Evolutionary conservation across 2,329 filamentous ascomycete genomes (phyloP).

Genomic region (Fusarium piperis): DNA sequence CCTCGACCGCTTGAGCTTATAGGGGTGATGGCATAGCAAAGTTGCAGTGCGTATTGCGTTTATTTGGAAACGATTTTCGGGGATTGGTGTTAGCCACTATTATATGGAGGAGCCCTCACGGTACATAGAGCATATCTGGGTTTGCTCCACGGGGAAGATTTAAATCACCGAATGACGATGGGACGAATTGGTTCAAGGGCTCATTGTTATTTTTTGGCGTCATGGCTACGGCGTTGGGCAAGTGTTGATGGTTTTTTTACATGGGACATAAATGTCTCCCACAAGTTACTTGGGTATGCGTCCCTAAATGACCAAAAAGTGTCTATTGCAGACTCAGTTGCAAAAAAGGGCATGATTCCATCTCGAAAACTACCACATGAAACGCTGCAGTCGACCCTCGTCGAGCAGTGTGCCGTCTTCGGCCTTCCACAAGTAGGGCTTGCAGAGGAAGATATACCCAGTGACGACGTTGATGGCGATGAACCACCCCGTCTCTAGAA

Average conservation of each 20-base stretch:
- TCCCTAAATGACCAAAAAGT: constrained; percentile 27
- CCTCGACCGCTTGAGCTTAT: constrained; percentile 79
- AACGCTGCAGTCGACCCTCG: constrained; percentile 72
- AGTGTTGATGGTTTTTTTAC: constrained; percentile 18
- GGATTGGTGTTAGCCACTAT: constrained; percentile 7
- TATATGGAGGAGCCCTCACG: constrained; percentile 12
- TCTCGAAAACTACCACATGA: constrained; percentile 74
- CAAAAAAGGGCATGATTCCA: neutral
- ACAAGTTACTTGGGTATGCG: constrained; percentile 15
- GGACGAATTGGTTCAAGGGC: constrained; percentile 10
- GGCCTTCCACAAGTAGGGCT: constrained; percentile 73
- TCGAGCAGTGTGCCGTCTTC: constrained; percentile 63
- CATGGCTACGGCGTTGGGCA: constrained; percentile 27
- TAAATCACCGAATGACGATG: constrained; percentile 20
- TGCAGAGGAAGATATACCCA: constrained; percentile 75
- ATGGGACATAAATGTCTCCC: neutral
- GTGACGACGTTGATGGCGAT: constrained; percentile 71
- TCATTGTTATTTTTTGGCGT: constrained; percentile 1
- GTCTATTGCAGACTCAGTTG: constrained; percentile 16
- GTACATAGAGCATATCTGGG: constrained; percentile 23
- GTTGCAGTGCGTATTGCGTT: neutral
- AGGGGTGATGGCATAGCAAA: constrained; percentile 42
- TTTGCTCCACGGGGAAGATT: constrained; percentile 9
- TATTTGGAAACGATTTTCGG: neutral
- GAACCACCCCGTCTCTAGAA: constrained; percentile 76